Base-by-base conservation (phyloP, 2,329 filamentous ascomycete species). In the Colletotrichum plurivorum region DNA sequence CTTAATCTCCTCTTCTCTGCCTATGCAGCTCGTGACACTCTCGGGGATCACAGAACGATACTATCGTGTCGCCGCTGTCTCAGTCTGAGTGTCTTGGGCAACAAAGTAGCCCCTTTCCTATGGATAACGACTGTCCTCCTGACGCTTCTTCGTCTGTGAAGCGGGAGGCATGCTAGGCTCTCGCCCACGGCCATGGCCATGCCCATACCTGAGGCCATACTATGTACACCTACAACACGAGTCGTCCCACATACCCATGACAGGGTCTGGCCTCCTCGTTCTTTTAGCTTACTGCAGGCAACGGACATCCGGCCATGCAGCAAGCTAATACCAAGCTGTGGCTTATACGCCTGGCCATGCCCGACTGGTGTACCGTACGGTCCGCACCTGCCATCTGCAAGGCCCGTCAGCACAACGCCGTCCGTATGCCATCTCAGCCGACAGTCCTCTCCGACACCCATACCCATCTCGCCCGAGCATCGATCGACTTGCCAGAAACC, bases 291-390 rank as follows among this genome's bases (percentile, higher is more conserved):
- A 22, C 63, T 67, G 46, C 67, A 63, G 48, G 12, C 41, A 49
- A 58, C 63, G 67, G 67, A 70, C 67, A 63, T 70, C 63, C 63
- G 63, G 46, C 27, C 57, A 68, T 58, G 57, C 67, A 58, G 31
- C 46, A 25, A 49, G 41, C 52, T 49, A 54, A 49, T 25, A 54
- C 46, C 52, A 63, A 58, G 45, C 25, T 61, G 67, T 60, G 51
- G 52, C 52, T 63, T 63, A 54, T 48, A 54, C 67, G 63, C 20
- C 58, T 70, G 52, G 41, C n/a, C 36, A 57, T 49, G 46, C 15
- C 64, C 18, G 41, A 39, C 52, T 63, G 22, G n/a, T 62, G 48
- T 46, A 36, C 48, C 53, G n/a, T 49, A 58, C 22, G 22, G 22
- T 25, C 22, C 22, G 22, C 22, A 25, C 53, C 52, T 68, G 54